These are phyloP conservation scores for Inonotus hispidus DNA, from an alignment of 1,284 basidiomycete genomes.

Conservation along the genomic window DNA sequence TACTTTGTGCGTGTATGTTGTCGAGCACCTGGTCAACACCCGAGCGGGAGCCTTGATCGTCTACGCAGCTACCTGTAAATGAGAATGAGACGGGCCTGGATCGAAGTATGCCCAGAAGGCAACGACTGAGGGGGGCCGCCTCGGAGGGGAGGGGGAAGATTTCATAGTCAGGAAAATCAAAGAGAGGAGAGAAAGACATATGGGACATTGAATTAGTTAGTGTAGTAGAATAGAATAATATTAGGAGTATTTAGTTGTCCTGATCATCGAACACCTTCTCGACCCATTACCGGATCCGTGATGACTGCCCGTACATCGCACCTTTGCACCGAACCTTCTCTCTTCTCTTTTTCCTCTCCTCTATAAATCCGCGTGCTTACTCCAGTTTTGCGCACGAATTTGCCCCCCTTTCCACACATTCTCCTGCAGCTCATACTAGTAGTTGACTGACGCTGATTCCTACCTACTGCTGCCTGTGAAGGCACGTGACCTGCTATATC, in stretches of 20 bases:
- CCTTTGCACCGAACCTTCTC: not conserved
- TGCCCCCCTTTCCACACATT: slow-evolving; percentile 13
- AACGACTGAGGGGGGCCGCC: not conserved
- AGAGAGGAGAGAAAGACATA: slow-evolving; percentile 5
- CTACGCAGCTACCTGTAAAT: not conserved
- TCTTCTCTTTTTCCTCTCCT: not conserved
- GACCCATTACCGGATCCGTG: slow-evolving; percentile 3
- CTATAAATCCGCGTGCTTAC: slow-evolving; percentile 12
- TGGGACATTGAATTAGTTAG: not conserved
- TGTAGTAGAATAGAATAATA: not conserved
- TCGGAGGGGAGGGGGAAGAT: not conserved
- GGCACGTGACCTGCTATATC: slow-evolving; percentile 22
- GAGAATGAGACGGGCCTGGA: not conserved
- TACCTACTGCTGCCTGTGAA: slow-evolving; percentile 25
- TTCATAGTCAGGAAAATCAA: not conserved
- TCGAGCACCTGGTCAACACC: not conserved
- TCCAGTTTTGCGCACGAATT: slow-evolving; percentile 9
- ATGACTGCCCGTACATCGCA: not conserved
- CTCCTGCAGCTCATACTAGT: slow-evolving; percentile 13
- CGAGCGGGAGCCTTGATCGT: not conserved
- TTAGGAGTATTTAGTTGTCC: not conserved
- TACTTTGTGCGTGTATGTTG: not conserved
- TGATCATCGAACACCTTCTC: not conserved
- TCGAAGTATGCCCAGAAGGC: not conserved
- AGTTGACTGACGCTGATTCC: not conserved